Evolutionary conservation across 208 protist genomes (phyloP).

Genomic region (Trichomonas vaginalis): DNA sequence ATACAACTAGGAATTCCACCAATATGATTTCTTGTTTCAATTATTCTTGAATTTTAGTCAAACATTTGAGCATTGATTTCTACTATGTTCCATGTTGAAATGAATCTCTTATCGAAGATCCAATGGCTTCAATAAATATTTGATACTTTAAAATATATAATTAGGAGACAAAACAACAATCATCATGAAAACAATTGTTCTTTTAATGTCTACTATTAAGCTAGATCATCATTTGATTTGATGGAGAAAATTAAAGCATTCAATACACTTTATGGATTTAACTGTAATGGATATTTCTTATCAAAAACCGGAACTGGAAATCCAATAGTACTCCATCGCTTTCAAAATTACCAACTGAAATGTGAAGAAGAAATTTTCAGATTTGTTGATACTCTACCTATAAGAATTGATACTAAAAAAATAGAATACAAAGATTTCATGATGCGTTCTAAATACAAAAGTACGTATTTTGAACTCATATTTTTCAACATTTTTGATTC

Average conservation of each 20-base stretch:
- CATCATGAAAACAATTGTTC: too few relatives aligned
- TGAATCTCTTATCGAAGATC: too few relatives aligned
- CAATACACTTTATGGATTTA: not conserved
- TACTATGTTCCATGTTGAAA: too few relatives aligned
- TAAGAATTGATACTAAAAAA: not conserved
- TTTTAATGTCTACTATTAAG: too few relatives aligned
- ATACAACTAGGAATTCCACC: too few relatives aligned
- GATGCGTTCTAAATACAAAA: not conserved
- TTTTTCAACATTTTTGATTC: not conserved
- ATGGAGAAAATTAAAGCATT: not conserved
- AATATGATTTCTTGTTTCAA: too few relatives aligned
- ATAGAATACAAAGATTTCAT: not conserved
- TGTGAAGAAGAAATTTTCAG: not conserved
- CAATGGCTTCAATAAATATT: too few relatives aligned
- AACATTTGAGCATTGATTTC: too few relatives aligned
- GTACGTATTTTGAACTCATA: not conserved
- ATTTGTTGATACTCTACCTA: not conserved
- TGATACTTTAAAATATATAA: too few relatives aligned
- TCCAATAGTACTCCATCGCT: not conserved
- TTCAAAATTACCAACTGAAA: not conserved
- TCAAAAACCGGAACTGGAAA: not conserved
- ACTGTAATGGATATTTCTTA: not conserved
- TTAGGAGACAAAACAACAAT: too few relatives aligned
- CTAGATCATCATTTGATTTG: too few relatives aligned
- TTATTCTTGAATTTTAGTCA: too few relatives aligned